Percentiles rank a stretch among this genome's conserved stretches.
These are phyloP conservation scores for Eimeria acervulina DNA, from an alignment of 169 alveolate genomes.

Conservation along the genomic window DNA sequence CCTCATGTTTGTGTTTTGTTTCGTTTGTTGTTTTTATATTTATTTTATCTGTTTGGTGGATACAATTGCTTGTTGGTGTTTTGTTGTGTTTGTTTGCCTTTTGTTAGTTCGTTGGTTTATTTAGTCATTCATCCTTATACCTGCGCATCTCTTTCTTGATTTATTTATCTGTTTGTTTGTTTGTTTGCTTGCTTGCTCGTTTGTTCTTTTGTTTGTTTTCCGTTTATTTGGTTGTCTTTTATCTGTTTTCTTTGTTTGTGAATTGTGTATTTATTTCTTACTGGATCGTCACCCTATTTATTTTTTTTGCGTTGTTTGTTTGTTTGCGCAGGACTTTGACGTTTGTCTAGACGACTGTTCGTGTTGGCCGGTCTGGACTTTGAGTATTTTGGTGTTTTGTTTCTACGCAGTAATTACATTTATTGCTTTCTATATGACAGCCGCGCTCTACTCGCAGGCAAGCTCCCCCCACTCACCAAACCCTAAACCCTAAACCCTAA, in stretches of 20 bases:
- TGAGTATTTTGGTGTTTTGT: slow-evolving; percentile 68
- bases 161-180: not conserved
- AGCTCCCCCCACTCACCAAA: not conserved
- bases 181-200: too few species aligned
- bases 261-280: not conserved
- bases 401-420: slow-evolving; percentile 51
- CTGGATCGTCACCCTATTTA: not conserved
- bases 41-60: too few species aligned
- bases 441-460: slow-evolving; percentile 79
- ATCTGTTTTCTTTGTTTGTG: not conserved
- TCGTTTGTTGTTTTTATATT: too few species aligned
- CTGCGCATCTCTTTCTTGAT: too few species aligned
- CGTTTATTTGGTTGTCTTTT: too few species aligned
- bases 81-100: not conserved
- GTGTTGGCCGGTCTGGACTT: slow-evolving; percentile 83
- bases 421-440: slow-evolving; percentile 80
- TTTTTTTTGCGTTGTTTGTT: not conserved
- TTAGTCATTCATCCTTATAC: too few species aligned
- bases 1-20: too few species aligned
- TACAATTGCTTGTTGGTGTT: too few species aligned
- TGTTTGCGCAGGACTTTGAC: slow-evolving; percentile 39
- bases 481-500: not conserved
- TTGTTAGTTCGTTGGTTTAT: not conserved
- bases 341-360: slow-evolving; percentile 76
- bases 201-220: not conserved